Percentiles rank a stretch among this genome's conserved stretches.
These are phyloP conservation scores for Nicotiana noctiflora DNA, from an alignment of 257 asterid species.

Conservation along the genomic window DNA sequence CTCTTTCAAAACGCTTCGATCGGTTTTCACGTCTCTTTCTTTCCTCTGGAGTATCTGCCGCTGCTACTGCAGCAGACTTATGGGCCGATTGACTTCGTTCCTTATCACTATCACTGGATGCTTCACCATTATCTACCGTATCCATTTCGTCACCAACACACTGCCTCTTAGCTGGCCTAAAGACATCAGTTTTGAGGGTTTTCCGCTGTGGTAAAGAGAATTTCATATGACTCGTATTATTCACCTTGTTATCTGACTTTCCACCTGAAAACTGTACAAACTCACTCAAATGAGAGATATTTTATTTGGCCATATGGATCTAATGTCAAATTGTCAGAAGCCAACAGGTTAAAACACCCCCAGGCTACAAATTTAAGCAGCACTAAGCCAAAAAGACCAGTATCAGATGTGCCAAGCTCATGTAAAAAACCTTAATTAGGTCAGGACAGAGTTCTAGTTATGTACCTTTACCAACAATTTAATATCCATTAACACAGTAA, in stretches of 20 bases:
- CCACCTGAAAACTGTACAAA: conserved; percentile 63
- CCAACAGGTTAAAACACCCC: background rate
- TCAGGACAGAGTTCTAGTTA: background rate
- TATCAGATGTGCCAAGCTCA: background rate
- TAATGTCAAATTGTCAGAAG: background rate
- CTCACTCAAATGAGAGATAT: conserved; percentile 5
- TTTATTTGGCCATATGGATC: background rate
- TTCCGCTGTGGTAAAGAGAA: conserved; percentile 52
- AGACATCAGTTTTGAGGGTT: conserved; percentile 29
- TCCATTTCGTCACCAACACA: conserved; percentile 51
- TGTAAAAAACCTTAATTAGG: background rate
- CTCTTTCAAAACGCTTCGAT: conserved; percentile 87
- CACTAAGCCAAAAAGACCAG: background rate
- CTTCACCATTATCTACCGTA: conserved; percentile 45
- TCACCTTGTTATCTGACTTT: conserved; percentile 48
- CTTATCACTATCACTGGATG: conserved; percentile 88
- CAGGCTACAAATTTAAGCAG: background rate
- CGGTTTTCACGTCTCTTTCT: conserved; percentile 85
- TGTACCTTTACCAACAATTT: background rate
- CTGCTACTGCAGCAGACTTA: conserved; percentile 61
- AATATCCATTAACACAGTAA: background rate
- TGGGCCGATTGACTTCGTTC: conserved; percentile 67
- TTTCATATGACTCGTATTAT: conserved; percentile 30
- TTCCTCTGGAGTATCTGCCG: conserved; percentile 82
- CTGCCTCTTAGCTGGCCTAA: conserved; percentile 78